Conservation (phyloP, 352 stramenopile genomes). For the Phytopythium mirpurense region DNA sequence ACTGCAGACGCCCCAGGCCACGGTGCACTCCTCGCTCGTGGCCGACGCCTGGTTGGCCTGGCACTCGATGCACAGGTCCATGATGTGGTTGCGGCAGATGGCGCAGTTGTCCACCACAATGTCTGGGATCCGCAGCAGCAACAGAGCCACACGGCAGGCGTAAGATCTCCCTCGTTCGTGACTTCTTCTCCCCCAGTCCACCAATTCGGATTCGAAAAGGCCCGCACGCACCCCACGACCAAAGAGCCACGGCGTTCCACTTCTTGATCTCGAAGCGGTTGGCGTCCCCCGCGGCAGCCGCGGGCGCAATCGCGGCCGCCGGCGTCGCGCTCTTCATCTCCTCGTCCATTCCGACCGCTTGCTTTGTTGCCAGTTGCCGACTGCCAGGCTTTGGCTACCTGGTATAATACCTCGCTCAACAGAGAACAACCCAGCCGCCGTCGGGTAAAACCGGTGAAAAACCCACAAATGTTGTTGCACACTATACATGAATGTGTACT, state of each 20-base stretch:
- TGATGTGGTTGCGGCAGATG: slow-evolving; percentile 99
- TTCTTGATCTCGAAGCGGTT: slow-evolving; percentile 99
- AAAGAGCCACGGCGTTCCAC: slow-evolving; percentile 98
- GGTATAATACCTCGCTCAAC: no score
- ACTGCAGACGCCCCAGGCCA: slow-evolving; percentile 86
- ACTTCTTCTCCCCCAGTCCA: no score
- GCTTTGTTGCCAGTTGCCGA: not conserved
- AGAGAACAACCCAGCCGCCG: no score
- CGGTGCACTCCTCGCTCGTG: slow-evolving; percentile 85
- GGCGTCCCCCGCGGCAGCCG: slow-evolving; percentile 32
- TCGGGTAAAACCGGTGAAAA: not conserved
- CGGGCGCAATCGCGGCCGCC: slow-evolving; percentile 16
- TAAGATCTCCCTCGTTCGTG: no score
- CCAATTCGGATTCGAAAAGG: no score
- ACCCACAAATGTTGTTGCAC: no score
- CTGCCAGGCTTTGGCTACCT: not conserved
- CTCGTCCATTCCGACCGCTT: slow-evolving; percentile 44
- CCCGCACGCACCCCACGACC: slow-evolving; percentile 93
- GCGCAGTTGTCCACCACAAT: slow-evolving; percentile 91
- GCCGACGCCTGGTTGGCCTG: slow-evolving; percentile 91
- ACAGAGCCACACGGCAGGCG: no score
- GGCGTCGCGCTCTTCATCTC: slow-evolving; percentile 50
- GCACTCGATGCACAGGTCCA: slow-evolving; percentile 99
- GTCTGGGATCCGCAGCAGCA: no score
- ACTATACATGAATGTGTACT: no score